These are phyloP conservation scores for Boletus rubescentipes DNA, from an alignment of 768 basidiomycete genomes.

Conservation along the genomic window DNA sequence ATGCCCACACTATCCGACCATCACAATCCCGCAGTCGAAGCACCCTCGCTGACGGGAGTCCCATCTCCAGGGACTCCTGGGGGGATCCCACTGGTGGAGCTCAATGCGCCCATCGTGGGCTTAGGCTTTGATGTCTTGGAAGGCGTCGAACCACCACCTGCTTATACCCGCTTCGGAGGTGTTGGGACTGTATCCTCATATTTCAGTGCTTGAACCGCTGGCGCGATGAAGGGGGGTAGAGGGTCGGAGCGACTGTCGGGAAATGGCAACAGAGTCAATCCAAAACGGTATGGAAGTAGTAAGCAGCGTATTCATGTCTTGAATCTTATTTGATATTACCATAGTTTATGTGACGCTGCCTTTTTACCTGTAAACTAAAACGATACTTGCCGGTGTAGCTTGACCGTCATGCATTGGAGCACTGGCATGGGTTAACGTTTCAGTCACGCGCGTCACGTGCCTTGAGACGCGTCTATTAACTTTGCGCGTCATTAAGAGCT, in stretches of 20 bases:
- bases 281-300: not conserved
- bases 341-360: not conserved
- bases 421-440: too few species aligned
- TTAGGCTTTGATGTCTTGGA: constrained; percentile 7
- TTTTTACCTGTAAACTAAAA: not conserved
- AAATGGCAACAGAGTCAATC: not conserved
- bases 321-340: not conserved
- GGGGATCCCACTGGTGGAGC: not conserved
- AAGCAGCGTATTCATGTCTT: not conserved
- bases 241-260: not conserved
- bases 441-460: constrained; percentile 20
- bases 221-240: not conserved
- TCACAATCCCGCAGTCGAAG: constrained; percentile 1
- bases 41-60: constrained; percentile 14
- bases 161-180: constrained; percentile 23
- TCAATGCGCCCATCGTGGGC: not conserved
- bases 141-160: constrained; percentile 11
- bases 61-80: constrained; percentile 8
- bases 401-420: too few species aligned
- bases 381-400: too few species aligned
- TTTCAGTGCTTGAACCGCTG: constrained; percentile 5
- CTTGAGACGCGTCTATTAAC: constrained; percentile 2
- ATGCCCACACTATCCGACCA: not conserved
- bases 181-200: constrained; percentile 25
- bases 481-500: not conserved